phyloP scores from a whole-genome alignment of 2,329 filamentous ascomycete genomes.

The Didymella segeticola region DNA sequence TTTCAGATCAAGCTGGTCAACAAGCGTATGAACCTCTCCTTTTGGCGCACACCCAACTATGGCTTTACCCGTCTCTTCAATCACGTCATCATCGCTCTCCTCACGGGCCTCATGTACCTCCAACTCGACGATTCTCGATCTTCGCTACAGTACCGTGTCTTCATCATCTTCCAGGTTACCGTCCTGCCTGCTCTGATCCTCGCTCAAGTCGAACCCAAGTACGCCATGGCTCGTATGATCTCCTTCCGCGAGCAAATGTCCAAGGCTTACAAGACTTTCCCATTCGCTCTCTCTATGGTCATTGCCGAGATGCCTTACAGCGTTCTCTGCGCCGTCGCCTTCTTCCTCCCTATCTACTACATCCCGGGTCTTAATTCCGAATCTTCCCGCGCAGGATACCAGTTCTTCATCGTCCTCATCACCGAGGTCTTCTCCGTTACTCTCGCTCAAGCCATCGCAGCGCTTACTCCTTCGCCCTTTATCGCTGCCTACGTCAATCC shows the following conservation, averaged over 20 bases:
- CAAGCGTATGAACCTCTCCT: slow-evolving; percentile 75
- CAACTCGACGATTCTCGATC: slow-evolving; percentile 77
- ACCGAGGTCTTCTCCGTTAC: slow-evolving; percentile 87
- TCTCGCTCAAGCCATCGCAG: slow-evolving; percentile 74
- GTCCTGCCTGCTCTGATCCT: slow-evolving; percentile 85
- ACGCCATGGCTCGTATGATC: slow-evolving; percentile 77
- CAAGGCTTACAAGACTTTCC: slow-evolving; percentile 84
- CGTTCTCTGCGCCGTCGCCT: slow-evolving; percentile 77
- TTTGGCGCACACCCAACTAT: slow-evolving; percentile 89
- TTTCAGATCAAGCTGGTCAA: slow-evolving; percentile 82
- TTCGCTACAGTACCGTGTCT: slow-evolving; percentile 83
- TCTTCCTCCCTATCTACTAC: slow-evolving; percentile 86
- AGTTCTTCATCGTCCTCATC: slow-evolving; percentile 84
- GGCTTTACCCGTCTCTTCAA: slow-evolving; percentile 87
- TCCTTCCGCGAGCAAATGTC: slow-evolving; percentile 86
- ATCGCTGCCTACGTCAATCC: slow-evolving; percentile 83
- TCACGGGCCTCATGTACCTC: slow-evolving; percentile 81
- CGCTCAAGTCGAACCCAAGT: slow-evolving; percentile 83
- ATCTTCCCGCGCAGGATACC: slow-evolving; percentile 75
- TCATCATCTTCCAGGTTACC: slow-evolving; percentile 89
- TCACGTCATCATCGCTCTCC: slow-evolving; percentile 77
- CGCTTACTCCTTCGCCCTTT: slow-evolving; percentile 78
- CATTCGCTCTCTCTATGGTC: slow-evolving; percentile 80
- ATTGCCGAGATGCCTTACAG: slow-evolving; percentile 85
- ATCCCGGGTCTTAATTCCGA: slow-evolving; percentile 75